Evolutionary conservation across 495 filamentous ascomycete genomes (phyloP), one percentile per base, ranked within the genome.

Genomic region (Penicillium waksmanii): DNA sequence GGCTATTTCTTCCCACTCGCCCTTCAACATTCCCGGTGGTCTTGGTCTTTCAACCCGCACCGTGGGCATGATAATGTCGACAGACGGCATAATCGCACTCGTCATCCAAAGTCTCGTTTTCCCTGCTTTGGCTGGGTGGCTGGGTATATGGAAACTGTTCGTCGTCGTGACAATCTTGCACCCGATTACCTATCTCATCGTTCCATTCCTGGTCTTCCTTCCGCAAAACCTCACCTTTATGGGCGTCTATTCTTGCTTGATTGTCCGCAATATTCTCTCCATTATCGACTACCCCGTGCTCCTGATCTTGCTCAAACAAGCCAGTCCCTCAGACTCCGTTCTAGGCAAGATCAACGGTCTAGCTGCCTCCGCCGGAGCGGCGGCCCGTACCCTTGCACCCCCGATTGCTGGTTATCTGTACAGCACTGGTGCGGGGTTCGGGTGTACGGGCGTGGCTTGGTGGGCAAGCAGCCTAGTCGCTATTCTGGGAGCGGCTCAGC

Each of bases 231-330:
- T 82, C 18, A 58, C 91, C 12, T 88, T 86, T 60, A 65, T 84
- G 1, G 88, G 84, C n/a, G 89, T 95, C 53, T 95, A 92, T 68
- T 67, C 78, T n/a, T 88, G 84, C 57, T 74, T 95, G 19, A 73
- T 82, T 0, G 78, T 93, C 44, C 86, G 91, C 35, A 93, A 94
- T 63, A 76, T 91, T 57, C 82, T 91, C 25, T 87, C 85, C 3
- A 95, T 94, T 57, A 76, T 93, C 53, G 80, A 86, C 19, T 95
- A 91, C 61, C 91, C 91, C 0, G 79, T 94, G 3, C 82, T 95
- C 8, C 77, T 95, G 36, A 93, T 95, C 43, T 80, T 95, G 8
- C 85, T 95, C 76, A 95, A 94, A 70, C 90, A 93, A 77, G 87
- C 91, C 0, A 88, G 88, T 18, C 88, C 90, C 3, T 85, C 84